These are phyloP conservation scores for Colletotrichum cordylinicola DNA, from an alignment of 2,329 filamentous ascomycete species.

Conservation along the genomic window DNA sequence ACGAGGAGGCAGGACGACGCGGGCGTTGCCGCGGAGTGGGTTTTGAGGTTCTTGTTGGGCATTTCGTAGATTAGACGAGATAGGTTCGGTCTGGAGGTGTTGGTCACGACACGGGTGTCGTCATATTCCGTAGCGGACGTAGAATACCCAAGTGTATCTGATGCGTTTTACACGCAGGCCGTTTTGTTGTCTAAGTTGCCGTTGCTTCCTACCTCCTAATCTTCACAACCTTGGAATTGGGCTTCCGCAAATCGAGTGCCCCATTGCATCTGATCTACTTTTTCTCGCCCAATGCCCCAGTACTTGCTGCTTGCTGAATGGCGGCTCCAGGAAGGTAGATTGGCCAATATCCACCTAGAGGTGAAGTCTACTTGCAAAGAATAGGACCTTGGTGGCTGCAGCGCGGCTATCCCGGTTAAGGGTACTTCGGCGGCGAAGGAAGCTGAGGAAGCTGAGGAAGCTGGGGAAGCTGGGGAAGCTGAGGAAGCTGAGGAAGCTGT, in stretches of 20 bases:
- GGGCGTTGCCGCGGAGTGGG: not conserved
- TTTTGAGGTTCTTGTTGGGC: not conserved
- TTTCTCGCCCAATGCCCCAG: not conserved
- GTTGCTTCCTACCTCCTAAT: not conserved
- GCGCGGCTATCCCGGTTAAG: not conserved
- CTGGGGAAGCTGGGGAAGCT: not conserved
- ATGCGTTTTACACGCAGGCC: not conserved
- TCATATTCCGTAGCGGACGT: not conserved
- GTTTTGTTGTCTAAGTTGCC: not conserved
- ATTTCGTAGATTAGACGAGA: not conserved
- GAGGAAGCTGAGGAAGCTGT: not conserved
- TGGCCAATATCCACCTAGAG: not conserved
- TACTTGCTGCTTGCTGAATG: not conserved
- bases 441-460: not conserved
- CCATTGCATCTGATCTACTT: not conserved
- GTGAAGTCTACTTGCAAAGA: not conserved
- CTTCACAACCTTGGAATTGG: rapidly evolving
- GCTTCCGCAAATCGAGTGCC: not conserved
- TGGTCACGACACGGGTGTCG: not conserved
- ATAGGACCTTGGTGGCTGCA: not conserved
- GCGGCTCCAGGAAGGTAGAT: not conserved
- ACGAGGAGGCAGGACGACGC: slow-evolving; percentile 1
- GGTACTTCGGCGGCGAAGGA: not conserved
- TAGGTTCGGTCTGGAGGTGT: not conserved
- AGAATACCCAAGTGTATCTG: not conserved